phyloP scores from a whole-genome alignment of 1,284 basidiomycete genomes.

The Puccinia polysora region DNA sequence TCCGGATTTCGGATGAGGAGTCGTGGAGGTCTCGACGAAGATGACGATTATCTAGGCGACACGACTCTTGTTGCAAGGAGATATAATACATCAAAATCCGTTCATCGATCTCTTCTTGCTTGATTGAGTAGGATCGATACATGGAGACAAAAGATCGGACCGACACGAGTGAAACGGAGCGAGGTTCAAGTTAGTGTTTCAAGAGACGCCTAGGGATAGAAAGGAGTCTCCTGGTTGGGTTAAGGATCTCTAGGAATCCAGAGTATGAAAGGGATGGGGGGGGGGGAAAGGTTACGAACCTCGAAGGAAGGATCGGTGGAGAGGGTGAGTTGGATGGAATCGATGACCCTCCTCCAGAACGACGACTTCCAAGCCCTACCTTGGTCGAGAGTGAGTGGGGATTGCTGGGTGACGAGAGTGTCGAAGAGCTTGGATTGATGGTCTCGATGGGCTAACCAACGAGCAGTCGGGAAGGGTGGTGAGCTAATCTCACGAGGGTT shows the following conservation, averaged over 20 bases:
- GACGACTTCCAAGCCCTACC: constrained; percentile 14
- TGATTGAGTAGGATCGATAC: not conserved
- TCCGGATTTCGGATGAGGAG: constrained; percentile 11
- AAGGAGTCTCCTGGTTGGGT: no score
- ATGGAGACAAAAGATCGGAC: no score
- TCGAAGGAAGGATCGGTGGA: no score
- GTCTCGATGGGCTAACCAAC: not conserved
- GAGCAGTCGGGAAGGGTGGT: constrained; percentile 18
- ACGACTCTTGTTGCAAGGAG: constrained; percentile 14
- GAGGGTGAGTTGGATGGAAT: not conserved
- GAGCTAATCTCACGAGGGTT: constrained; percentile 5
- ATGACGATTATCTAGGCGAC: no score
- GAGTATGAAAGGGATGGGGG: not conserved
- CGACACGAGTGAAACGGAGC: not conserved
- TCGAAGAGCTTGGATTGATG: constrained; percentile 24
- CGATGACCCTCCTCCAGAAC: constrained; percentile 36
- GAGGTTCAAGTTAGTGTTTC: no score
- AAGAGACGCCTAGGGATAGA: no score
- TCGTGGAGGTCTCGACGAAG: no score
- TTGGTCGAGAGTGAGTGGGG: no score
- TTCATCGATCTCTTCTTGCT: constrained; percentile 32
- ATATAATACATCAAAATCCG: constrained; percentile 37
- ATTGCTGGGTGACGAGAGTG: not conserved
- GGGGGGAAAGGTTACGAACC: not conserved
- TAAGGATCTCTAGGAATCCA: no score